Base-by-base conservation (phyloP, 306 rosid species). In the Leucaena leucocephala region DNA sequence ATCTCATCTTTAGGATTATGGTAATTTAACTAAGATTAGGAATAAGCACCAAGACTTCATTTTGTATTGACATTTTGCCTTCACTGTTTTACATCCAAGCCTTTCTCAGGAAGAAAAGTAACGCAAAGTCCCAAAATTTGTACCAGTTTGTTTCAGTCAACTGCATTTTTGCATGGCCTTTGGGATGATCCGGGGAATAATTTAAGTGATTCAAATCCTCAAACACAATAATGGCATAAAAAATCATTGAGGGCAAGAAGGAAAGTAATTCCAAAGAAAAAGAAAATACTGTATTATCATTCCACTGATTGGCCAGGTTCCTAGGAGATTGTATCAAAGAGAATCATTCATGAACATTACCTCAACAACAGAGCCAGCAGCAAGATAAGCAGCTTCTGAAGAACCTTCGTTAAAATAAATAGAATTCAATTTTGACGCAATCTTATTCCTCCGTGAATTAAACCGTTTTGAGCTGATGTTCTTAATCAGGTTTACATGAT, bases 371-470 rank as follows among this genome's bases (percentile, higher is more conserved):
- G 94, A 88, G 58, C 99, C 99, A 12, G 91, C 97, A 61, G 99
- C 96, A 74, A 95, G 97, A 86, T 82, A 95, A 11, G 98, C 98
- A 77, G 98, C 82, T 90, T 93, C 89, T 0, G 99, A 88, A 22
- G 99, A 93, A 38, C 96, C 98, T 64, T 86, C 86, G 36, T 95
- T 95, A 42, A 95, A 91, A 65, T 93, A 95, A 68, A 95, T 89
- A 16, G 99, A 95, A 77, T 82, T 50, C 8, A 84, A 85, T 27
- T 79, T 84, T 0, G 85, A 63, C 0, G 98, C 96, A 68, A 81
- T 71, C 78, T 68, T 77, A 15, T 38, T 75, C 86, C 93, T 85
- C 80, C 72, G 87, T 1, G 90, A 82, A 76, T 84, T 79, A 44
- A 78, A 89, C 59, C 57, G 79, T 58, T 81, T 87, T 14, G 91